Base-by-base conservation (phyloP, 805 yeast genomes). In the Metschnikowia lachancei region DNA sequence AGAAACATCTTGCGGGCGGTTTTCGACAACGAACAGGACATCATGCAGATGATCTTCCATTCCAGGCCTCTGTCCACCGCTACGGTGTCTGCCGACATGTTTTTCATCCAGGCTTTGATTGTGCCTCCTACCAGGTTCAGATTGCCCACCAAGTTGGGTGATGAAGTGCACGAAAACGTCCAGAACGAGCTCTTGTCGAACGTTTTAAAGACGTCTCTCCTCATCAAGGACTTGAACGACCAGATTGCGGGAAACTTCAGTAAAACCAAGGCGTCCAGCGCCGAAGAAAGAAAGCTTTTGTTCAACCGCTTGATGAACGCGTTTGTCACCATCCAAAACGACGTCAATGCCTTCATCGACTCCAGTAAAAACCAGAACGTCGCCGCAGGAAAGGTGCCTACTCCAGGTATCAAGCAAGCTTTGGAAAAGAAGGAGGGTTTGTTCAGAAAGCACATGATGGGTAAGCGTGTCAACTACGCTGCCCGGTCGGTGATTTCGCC, bases 371-470 rank as follows among this genome's bases (percentile, higher is more conserved):
- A 85, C 61, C 95, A 86, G 66, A 82, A 83, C 60, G 76, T 80
- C 11, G 77, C 75, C 38, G 83, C 83, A 19, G 82, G 85, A 11
- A 80, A 83, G 52, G 69, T 80, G 41, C 91, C 97, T 20, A 78
- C 81, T 33, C 99, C 99, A 2, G 99, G 99, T 74, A 82, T 94
- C 60, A 94, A 94, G 66, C 99, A 94, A 75, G 95, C 96, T 10
- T 76, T 94, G 62, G 99, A 94, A 69, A 92, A 94, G 82, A 94
- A 94, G 66, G 99, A 94, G 70, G 99, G 99, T 65, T 76, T 92
- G 54, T 94, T 94, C 77, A 82, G 99, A 75, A 94, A 92, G 66
- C 96, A 94, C 64, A 94, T 94, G 99, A 94, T 94, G 99, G 99
- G 99, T 65, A 94, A 94, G 77, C 90, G 99, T 76, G 99, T 94